A percentile compares a stretch with the other conserved stretches of the same genome.
Conservation (phyloP, 805 yeast genomes). For the Sugiyamaella boreocaroliniensis region DNA sequence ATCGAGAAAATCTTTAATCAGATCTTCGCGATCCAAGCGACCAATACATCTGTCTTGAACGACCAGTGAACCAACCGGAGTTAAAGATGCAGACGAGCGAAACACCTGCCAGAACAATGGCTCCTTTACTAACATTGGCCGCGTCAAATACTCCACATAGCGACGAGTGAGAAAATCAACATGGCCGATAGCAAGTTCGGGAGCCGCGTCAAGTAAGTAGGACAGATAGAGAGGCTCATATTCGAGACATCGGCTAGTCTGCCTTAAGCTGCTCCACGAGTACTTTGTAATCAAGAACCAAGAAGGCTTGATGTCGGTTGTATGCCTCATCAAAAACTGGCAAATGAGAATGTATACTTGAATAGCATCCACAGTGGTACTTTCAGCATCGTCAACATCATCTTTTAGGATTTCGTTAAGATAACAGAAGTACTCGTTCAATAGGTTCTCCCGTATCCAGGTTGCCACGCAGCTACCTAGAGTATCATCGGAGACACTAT, state of each 20-base stretch:
- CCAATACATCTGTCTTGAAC: background rate
- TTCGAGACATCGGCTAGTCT: background rate
- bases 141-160: background rate
- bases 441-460: background rate
- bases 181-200: background rate
- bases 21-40: background rate
- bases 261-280: constrained; percentile 1
- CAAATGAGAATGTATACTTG: background rate
- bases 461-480: background rate
- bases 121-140: constrained; percentile 1
- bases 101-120: background rate
- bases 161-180: background rate
- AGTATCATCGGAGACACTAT: background rate
- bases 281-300: constrained; percentile 4
- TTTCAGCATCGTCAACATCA: background rate
- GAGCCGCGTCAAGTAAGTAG: background rate
- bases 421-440: background rate
- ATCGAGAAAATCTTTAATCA: background rate
- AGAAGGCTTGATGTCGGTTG: background rate
- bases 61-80: background rate
- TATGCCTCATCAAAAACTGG: background rate
- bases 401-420: background rate
- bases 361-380: background rate
- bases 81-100: background rate
- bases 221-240: constrained; percentile 4